These are phyloP conservation scores for Saturnispora halmiae DNA, from an alignment of 805 yeast species.

Conservation along the genomic window DNA sequence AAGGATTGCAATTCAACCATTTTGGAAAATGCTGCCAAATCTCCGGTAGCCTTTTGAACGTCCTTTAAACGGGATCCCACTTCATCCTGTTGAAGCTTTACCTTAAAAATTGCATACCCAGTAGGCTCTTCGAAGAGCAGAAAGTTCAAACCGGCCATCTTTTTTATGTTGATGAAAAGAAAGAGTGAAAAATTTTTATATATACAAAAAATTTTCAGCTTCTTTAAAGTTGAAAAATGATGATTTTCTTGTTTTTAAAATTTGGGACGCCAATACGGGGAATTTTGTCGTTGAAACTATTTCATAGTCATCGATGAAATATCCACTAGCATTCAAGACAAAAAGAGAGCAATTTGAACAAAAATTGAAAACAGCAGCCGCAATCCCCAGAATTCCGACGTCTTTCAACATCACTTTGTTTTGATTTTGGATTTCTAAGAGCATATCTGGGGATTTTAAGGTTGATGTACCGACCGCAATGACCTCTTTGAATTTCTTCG, in stretches of 20 bases:
- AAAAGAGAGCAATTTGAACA: neutral
- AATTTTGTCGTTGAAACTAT: neutral
- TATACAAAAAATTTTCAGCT: slow-evolving; percentile 4
- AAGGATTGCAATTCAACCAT: slow-evolving; percentile 88
- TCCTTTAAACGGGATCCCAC: slow-evolving; percentile 87
- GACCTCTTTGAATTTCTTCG: neutral
- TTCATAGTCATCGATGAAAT: slow-evolving; percentile 6
- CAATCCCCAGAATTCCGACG: slow-evolving; percentile 2
- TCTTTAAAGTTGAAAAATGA: neutral
- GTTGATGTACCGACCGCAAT: slow-evolving; percentile 1
- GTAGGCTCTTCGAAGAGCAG: slow-evolving; percentile 97
- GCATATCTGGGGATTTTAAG: neutral
- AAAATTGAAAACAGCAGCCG: slow-evolving; percentile 3
- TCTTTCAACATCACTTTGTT: neutral
- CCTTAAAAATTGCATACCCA: slow-evolving; percentile 95
- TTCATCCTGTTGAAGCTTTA: slow-evolving; percentile 86
- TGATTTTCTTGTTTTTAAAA: neutral
- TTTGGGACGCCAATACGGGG: neutral
- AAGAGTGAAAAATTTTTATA: slow-evolving; percentile 1
- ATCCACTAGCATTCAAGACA: neutral
- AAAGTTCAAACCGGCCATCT: slow-evolving; percentile 73
- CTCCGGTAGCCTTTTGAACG: slow-evolving; percentile 85
- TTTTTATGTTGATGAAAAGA: neutral
- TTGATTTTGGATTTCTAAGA: neutral
- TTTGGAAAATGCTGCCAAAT: slow-evolving; percentile 81